Conservation (phyloP, 192 early-diverging fungal genomes). For the Coemansia sp. region DNA sequence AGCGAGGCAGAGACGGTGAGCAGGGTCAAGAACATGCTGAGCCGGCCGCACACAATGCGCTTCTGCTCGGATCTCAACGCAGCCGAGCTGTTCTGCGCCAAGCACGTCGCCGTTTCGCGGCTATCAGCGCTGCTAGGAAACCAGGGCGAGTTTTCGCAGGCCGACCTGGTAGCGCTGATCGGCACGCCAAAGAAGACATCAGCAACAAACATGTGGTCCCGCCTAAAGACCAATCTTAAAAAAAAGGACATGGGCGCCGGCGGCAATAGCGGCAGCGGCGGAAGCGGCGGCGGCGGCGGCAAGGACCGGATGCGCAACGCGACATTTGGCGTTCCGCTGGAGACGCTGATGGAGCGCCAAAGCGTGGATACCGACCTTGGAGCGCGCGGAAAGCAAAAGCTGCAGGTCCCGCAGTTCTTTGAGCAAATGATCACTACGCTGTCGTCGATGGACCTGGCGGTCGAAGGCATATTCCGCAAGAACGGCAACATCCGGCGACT, state of each 20-base stretch:
- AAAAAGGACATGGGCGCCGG: slow-evolving; percentile 52
- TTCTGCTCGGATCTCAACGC: slow-evolving; percentile 58
- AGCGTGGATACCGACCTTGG: slow-evolving; percentile 76
- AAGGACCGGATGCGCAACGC: slow-evolving; percentile 60
- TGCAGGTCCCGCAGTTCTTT: slow-evolving; percentile 81
- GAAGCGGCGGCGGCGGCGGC: slow-evolving; percentile 11
- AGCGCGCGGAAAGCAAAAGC: slow-evolving; percentile 59
- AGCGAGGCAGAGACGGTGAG: slow-evolving; percentile 35
- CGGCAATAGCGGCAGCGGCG: slow-evolving; percentile 9
- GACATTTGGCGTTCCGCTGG: slow-evolving; percentile 89
- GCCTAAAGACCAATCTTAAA: slow-evolving; percentile 62
- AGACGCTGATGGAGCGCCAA: slow-evolving; percentile 76
- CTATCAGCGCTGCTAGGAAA: slow-evolving; percentile 66
- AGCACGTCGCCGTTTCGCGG: slow-evolving; percentile 76
- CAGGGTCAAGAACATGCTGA: slow-evolving; percentile 51
- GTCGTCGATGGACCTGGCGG: slow-evolving; percentile 68
- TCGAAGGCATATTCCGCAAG: slow-evolving; percentile 96
- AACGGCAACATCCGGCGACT: slow-evolving; percentile 94
- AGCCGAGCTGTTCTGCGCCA: slow-evolving; percentile 78
- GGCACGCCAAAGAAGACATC: slow-evolving; percentile 67
- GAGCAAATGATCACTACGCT: slow-evolving; percentile 76
- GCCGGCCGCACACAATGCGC: slow-evolving; percentile 49
- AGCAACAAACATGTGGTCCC: slow-evolving; percentile 64
- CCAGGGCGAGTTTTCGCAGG: slow-evolving; percentile 63
- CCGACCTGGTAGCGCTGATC: slow-evolving; percentile 76